phyloP scores from a whole-genome alignment of 2,329 filamentous ascomycete genomes.

The Diplocarpon mali region DNA sequence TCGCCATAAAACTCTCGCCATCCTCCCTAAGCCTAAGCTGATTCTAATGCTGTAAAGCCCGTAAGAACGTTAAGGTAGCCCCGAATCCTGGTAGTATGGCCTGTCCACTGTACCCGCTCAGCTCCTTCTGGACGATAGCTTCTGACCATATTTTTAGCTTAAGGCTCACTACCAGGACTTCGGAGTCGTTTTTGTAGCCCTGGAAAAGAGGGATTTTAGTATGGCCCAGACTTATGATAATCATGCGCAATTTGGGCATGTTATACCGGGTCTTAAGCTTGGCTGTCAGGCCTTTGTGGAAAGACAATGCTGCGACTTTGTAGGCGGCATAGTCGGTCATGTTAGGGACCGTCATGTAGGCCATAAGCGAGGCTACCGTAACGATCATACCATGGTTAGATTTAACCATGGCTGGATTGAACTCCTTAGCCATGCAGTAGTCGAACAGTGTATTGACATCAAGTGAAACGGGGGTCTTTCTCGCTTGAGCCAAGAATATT shows the following conservation, averaged over 20 bases:
- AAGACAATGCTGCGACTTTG: constrained; percentile 54
- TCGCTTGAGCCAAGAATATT: constrained; percentile 48
- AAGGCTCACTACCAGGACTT: constrained; percentile 42
- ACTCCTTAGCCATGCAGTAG: constrained; percentile 55
- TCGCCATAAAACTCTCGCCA: constrained; percentile 21
- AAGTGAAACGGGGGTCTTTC: constrained; percentile 48
- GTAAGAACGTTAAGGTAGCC: constrained; percentile 32
- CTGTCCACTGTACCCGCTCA: constrained; percentile 45
- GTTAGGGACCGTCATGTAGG: constrained; percentile 47
- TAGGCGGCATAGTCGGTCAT: constrained; percentile 58
- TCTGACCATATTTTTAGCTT: constrained; percentile 54
- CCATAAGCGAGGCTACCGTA: constrained; percentile 54
- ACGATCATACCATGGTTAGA: constrained; percentile 63
- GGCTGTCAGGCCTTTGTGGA: constrained; percentile 54
- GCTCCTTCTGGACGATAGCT: constrained; percentile 47
- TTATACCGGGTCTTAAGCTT: constrained; percentile 50
- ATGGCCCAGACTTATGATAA: constrained; percentile 54
- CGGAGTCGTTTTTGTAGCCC: constrained; percentile 39
- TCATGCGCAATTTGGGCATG: constrained; percentile 52
- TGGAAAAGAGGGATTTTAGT: constrained; percentile 50
- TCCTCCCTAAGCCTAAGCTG: constrained; percentile 40
- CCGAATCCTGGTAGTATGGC: constrained; percentile 41
- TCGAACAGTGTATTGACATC: constrained; percentile 60
- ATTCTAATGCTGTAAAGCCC: constrained; percentile 52
- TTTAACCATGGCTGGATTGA: constrained; percentile 53